Conservation (phyloP, 2,329 filamentous ascomycete species). For the Grosmannia serpens region DNA sequence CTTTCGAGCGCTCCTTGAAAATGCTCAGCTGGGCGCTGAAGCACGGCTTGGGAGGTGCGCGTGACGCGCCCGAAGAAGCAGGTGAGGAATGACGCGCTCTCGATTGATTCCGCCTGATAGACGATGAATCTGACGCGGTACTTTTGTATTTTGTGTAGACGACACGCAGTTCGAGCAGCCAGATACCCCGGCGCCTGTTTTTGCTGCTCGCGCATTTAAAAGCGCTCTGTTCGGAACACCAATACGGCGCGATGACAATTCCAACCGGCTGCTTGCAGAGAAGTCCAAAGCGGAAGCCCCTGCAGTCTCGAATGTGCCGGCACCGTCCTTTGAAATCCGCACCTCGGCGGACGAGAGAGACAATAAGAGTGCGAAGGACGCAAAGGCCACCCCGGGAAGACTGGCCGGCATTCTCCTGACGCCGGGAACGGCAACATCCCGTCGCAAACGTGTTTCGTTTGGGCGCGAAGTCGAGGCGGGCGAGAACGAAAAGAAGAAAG, state of each 20-base stretch:
- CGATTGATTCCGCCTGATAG: not conserved
- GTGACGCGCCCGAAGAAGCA: slow-evolving; percentile 11
- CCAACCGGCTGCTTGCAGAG: not conserved
- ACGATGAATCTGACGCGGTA: not conserved
- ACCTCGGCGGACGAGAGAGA: not conserved
- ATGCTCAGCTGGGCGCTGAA: slow-evolving; percentile 53
- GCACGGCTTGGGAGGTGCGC: slow-evolving; percentile 24
- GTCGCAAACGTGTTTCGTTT: slow-evolving; percentile 55
- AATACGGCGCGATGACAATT: slow-evolving; percentile 19
- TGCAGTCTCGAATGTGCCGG: not conserved
- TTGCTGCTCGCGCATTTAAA: slow-evolving; percentile 53
- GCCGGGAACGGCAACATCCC: slow-evolving; percentile 48
- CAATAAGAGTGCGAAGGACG: slow-evolving; percentile 11
- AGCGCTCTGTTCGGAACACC: slow-evolving; percentile 53
- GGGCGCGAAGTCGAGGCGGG: slow-evolving; percentile 41
- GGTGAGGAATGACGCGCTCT: slow-evolving; percentile 5
- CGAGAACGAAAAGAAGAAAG: slow-evolving; percentile 15
- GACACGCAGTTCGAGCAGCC: slow-evolving; percentile 43
- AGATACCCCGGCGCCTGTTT: slow-evolving; percentile 55
- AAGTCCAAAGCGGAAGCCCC: not conserved
- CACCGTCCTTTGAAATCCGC: not conserved
- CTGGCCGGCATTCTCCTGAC: slow-evolving; percentile 51
- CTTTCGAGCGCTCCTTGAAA: not conserved
- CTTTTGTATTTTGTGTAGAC: slow-evolving; percentile 15
- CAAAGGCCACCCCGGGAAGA: slow-evolving; percentile 5